Conservation (phyloP, 352 stramenopile species). For the Phytophthora kernoviae region DNA sequence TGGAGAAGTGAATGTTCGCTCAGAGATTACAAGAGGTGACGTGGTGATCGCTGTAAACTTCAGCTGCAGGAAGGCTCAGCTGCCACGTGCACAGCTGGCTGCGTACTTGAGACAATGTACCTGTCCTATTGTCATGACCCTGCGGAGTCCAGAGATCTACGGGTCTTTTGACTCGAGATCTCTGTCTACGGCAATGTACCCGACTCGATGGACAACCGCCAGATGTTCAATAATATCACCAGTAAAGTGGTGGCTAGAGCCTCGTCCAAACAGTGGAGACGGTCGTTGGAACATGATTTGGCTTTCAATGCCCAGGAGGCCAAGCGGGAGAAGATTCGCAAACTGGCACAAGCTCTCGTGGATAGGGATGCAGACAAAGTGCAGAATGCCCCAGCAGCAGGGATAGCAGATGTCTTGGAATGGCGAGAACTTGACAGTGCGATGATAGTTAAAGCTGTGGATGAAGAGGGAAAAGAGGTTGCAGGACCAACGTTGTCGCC, state of each 20-base stretch:
- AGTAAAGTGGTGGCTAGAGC: slow-evolving; percentile 54
- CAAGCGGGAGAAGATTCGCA: slow-evolving; percentile 18
- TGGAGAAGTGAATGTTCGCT: slow-evolving; percentile 13
- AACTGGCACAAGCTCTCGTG: slow-evolving; percentile 37
- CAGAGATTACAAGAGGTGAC: slow-evolving; percentile 47
- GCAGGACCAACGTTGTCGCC: slow-evolving; percentile 29
- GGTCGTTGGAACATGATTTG: slow-evolving; percentile 61
- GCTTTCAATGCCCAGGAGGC: slow-evolving; percentile 38
- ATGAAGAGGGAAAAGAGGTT: slow-evolving; percentile 17
- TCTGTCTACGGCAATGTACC: slow-evolving; percentile 78
- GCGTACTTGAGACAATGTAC: slow-evolving; percentile 45
- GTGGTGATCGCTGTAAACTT: slow-evolving; percentile 77
- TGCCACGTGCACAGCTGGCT: slow-evolving; percentile 50
- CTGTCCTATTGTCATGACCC: slow-evolving; percentile 69
- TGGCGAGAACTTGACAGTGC: slow-evolving; percentile 23
- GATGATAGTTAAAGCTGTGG: slow-evolving; percentile 18
- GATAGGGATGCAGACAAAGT: slow-evolving; percentile 14
- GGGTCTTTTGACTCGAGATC: slow-evolving; percentile 64
- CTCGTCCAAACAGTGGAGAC: slow-evolving; percentile 71
- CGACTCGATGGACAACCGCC: slow-evolving; percentile 60
- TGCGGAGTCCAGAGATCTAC: slow-evolving; percentile 65
- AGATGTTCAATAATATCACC: slow-evolving; percentile 25
- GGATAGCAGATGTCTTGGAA: slow-evolving; percentile 21
- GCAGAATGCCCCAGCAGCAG: slow-evolving; percentile 16
- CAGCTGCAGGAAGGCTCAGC: slow-evolving; percentile 46